A percentile compares a stretch with the other conserved stretches of the same genome.
phyloP scores from a whole-genome alignment of 2,329 filamentous ascomycete species.

The Penicillium sp. region DNA sequence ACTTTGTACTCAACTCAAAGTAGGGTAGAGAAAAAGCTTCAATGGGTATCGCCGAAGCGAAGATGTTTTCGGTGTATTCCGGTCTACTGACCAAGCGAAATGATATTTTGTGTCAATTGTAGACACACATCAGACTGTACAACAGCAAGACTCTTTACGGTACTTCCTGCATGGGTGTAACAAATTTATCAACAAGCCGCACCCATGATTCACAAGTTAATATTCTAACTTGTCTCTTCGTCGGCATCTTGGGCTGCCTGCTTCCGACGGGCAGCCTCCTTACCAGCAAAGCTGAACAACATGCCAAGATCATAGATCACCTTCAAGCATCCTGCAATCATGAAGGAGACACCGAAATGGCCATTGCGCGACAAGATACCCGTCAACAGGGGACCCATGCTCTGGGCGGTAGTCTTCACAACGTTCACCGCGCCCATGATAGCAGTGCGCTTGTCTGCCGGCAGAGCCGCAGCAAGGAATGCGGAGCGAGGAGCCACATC shows the following conservation, averaged over 20 bases:
- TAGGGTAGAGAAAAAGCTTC: not conserved
- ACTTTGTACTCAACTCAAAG: not conserved
- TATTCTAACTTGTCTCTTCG: slow-evolving; percentile 14
- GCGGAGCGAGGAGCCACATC: slow-evolving; percentile 69
- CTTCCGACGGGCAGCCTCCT: slow-evolving; percentile 24
- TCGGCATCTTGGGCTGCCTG: slow-evolving; percentile 13
- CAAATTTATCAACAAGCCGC: not conserved
- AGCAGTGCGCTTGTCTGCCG: slow-evolving; percentile 65
- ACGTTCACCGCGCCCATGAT: slow-evolving; percentile 71
- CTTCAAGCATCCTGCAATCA: slow-evolving; percentile 63
- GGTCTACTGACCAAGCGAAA: not conserved
- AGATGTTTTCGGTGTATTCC: not conserved
- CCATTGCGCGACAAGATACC: slow-evolving; percentile 60
- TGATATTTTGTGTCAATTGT: not conserved
- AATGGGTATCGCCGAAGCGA: not conserved
- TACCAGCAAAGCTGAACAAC: slow-evolving; percentile 50
- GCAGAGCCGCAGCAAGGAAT: slow-evolving; percentile 66
- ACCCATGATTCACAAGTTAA: not conserved
- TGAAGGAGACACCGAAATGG: slow-evolving; percentile 63
- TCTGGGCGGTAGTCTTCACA: slow-evolving; percentile 65
- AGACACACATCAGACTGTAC: not conserved
- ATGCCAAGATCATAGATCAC: slow-evolving; percentile 61
- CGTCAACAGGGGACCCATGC: slow-evolving; percentile 62
- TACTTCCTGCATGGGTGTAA: not conserved
- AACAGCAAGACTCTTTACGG: not conserved